Evolutionary conservation across 306 rosid species (phyloP).

Genomic region (Carpinus fangiana): DNA sequence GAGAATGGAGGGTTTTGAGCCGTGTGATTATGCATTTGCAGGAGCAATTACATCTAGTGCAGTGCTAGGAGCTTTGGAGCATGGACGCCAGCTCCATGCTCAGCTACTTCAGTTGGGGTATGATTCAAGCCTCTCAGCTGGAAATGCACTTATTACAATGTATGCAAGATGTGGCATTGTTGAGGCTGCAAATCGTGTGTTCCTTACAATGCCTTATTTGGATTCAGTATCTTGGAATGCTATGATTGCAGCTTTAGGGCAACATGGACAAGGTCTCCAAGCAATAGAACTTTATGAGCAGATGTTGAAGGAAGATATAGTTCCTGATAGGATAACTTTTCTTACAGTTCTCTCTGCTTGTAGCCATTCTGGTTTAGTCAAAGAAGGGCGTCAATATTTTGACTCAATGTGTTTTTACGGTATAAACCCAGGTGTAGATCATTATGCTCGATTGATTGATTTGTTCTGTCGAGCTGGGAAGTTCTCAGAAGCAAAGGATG

Average conservation of each 20-base stretch:
- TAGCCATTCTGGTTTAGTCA: conserved; percentile 52
- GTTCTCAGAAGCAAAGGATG: conserved; percentile 45
- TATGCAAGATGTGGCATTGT: conserved; percentile 55
- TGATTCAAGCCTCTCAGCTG: conserved; percentile 46
- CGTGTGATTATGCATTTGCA: conserved; percentile 59
- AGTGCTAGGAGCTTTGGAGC: conserved; percentile 51
- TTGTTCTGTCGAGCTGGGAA: conserved; percentile 50
- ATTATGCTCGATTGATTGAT: conserved; percentile 54
- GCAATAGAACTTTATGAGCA: conserved; percentile 47
- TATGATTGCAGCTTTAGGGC: conserved; percentile 62
- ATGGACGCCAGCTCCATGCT: conserved; percentile 50
- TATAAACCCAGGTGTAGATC: conserved; percentile 53
- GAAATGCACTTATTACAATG: conserved; percentile 61
- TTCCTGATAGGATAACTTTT: conserved; percentile 52
- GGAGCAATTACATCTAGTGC: conserved; percentile 49
- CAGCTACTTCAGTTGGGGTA: conserved; percentile 43
- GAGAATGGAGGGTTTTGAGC: conserved; percentile 50
- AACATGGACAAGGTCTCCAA: conserved; percentile 44
- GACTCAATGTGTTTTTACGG: conserved; percentile 40
- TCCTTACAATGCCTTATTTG: conserved; percentile 52
- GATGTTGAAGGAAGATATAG: conserved; percentile 52
- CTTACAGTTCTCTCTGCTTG: conserved; percentile 60
- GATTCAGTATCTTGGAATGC: conserved; percentile 63
- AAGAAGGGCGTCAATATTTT: conserved; percentile 44
- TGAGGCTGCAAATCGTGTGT: conserved; percentile 45